A percentile compares a stretch with the other conserved stretches of the same genome.
phyloP scores from a whole-genome alignment of 139 green algal species.

The Desmodesmus armatus region DNA sequence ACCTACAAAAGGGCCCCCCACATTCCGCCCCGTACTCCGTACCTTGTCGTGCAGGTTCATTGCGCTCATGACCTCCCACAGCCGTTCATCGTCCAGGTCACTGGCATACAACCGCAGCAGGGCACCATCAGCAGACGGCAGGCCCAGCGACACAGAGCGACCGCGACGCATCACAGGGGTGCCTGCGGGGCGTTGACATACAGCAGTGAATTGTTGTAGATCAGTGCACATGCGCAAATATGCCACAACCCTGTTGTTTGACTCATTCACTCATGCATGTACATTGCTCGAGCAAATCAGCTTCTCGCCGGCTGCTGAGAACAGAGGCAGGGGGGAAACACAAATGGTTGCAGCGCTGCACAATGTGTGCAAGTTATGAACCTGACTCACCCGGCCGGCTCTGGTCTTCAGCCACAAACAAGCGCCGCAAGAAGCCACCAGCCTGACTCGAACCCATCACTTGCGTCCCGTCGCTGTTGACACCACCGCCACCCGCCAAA shows the following conservation, averaged over 20 bases:
- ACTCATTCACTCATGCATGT: no score
- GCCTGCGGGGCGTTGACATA: no score
- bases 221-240: no score
- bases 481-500: neutral
- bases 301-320: no score
- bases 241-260: no score
- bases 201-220: no score
- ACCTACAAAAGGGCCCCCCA: no score
- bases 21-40: neutral
- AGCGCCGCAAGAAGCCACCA: slow-evolving; percentile 24
- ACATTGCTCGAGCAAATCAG: no score
- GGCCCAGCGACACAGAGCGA: slow-evolving; percentile 23
- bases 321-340: no score
- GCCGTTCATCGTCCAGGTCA: slow-evolving; percentile 50
- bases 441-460: no score
- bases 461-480: neutral
- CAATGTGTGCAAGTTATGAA: no score
- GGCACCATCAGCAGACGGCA: neutral
- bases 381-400: neutral
- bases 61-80: slow-evolving; percentile 64
- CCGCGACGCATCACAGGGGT: slow-evolving; percentile 22
- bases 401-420: neutral
- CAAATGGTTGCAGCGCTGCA: no score
- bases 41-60: slow-evolving; percentile 45
- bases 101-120: slow-evolving; percentile 51